Base-by-base conservation (phyloP, 192 early-diverging fungal species). In the Glomus cerebriforme region DNA sequence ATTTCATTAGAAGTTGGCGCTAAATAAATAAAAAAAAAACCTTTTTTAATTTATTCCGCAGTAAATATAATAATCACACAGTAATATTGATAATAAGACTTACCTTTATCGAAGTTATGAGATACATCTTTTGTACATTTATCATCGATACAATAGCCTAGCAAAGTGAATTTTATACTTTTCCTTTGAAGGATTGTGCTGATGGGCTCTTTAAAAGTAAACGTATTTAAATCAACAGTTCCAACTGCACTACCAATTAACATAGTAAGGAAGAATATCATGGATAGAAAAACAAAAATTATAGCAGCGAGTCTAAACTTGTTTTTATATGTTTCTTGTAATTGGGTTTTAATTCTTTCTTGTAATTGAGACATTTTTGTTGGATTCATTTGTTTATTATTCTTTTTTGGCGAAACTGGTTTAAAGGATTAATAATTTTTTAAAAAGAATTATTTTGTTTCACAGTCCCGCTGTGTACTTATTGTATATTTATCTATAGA, bases 391-490 rank as follows among this genome's bases (percentile, higher is more conserved):
- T 32, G 27, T 24, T 3, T 24, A 63, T 59, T 17, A 13, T 29
- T 39, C 2, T 32, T 22, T 37, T 43, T 63, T 63, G 5, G n/a
- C 39, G 39, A 43, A 43, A 43, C 39, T 43, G 39, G 9, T 63
- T n/a, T n/a, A n/a, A n/a, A n/a, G n/a, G n/a, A n/a, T n/a, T n/a
- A n/a, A n/a, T 22, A 34, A 8, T 62, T 22, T 75, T 32, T 58
- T 17, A 1, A 59, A 59, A 59, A 15, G 7, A 27, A n/a, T 19
- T 3, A 47, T 37, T n/a, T 37, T 43, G 35, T 15, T 72, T 24
- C 70, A 72, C 70, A 72, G 70, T 72, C 70, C 70, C 43, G 70
- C 70, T 72, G 70, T 72, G 70, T 69, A 17, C n/a, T n/a, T n/a
- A n/a, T n/a, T n/a, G n/a, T n/a, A n/a, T n/a, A n/a, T n/a, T n/a